Evolutionary conservation across 2,329 filamentous ascomycete species (phyloP).

Genomic region (Diaporthe caulivora): DNA sequence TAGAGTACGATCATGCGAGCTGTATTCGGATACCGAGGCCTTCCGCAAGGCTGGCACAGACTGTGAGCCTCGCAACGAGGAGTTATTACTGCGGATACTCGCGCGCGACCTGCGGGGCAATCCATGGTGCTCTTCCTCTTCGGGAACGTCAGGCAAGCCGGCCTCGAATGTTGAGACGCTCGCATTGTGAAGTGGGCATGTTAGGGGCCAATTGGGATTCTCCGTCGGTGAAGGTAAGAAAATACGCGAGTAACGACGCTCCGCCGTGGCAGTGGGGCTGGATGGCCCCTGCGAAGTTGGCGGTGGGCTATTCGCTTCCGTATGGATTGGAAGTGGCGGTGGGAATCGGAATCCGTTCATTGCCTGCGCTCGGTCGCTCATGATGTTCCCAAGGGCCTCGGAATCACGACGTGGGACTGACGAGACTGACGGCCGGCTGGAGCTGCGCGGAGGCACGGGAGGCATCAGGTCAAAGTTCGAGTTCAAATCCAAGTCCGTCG

Average conservation of each 20-base stretch:
- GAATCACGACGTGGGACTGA: constrained; percentile 59
- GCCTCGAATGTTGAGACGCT: constrained; percentile 50
- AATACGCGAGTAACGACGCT: constrained; percentile 53
- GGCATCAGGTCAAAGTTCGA: constrained; percentile 48
- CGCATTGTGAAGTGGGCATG: constrained; percentile 49
- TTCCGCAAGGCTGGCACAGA: constrained; percentile 59
- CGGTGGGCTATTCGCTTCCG: constrained; percentile 43
- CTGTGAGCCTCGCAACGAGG: constrained; percentile 66
- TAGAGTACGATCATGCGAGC: constrained; percentile 46
- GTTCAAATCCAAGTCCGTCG: constrained; percentile 48
- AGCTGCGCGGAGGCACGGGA: constrained; percentile 64
- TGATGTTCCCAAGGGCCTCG: constrained; percentile 51
- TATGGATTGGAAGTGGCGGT: constrained; percentile 52
- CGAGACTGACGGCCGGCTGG: constrained; percentile 64
- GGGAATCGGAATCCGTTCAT: constrained; percentile 60
- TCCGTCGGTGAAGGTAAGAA: constrained; percentile 51
- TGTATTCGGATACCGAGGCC: constrained; percentile 30
- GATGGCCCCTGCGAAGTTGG: constrained; percentile 47
- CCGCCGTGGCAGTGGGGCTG: constrained; percentile 43
- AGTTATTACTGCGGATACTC: constrained; percentile 61
- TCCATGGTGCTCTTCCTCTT: constrained; percentile 69
- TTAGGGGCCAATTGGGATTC: constrained; percentile 59
- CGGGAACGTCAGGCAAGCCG: constrained; percentile 70
- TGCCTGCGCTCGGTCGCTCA: constrained; percentile 59
- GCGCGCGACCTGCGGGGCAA: constrained; percentile 54